Evolutionary conservation across 2,329 filamentous ascomycete genomes (phyloP).

Genomic region (Chaetomiaceae sp.): DNA sequence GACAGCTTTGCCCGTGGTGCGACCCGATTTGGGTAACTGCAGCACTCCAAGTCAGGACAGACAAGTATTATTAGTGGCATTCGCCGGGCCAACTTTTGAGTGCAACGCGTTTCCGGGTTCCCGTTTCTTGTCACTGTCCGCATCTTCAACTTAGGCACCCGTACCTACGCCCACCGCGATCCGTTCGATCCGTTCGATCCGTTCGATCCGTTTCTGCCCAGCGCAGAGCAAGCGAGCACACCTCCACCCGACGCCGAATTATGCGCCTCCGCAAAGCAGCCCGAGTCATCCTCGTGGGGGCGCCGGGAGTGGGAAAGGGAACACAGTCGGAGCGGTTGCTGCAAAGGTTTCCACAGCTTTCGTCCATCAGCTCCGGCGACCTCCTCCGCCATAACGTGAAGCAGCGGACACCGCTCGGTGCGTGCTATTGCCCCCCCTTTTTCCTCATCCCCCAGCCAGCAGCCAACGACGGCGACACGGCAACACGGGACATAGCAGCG

Average conservation of each 20-base stretch:
- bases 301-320: slow-evolving; percentile 94
- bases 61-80: no score
- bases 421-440: slow-evolving; percentile 28
- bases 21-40: no score
- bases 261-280: slow-evolving; percentile 76
- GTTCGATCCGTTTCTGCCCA: no score
- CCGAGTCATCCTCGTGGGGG: slow-evolving; percentile 89
- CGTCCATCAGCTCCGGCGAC: slow-evolving; percentile 90
- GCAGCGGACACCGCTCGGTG: slow-evolving; percentile 78
- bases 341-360: slow-evolving; percentile 78
- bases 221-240: no score
- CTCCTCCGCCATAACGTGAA: slow-evolving; percentile 90
- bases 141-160: no score
- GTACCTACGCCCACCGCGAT: no score
- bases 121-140: no score
- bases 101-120: no score
- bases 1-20: slow-evolving; percentile 7
- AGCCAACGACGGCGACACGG: no score
- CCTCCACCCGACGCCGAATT: background rate
- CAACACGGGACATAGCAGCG: slow-evolving; percentile 10
- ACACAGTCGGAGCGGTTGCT: slow-evolving; percentile 91
- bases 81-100: no score
- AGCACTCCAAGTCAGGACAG: no score
- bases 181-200: no score
- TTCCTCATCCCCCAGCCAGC: background rate